phyloP scores from a whole-genome alignment of 345 rosid genomes.

The Iberis pinnata region DNA sequence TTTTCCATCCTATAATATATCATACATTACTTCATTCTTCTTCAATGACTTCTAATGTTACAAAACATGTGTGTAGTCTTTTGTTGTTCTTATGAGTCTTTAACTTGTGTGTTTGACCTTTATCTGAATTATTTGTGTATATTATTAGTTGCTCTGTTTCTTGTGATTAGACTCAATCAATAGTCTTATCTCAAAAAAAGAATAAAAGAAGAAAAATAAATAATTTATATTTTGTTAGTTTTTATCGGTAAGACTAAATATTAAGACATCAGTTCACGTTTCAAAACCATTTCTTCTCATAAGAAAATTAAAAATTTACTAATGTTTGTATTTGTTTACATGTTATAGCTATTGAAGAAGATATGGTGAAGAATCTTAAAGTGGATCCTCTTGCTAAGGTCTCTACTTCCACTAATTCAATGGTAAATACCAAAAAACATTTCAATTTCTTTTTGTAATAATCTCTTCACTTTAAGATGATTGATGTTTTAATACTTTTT shows the following conservation, averaged over 20 bases:
- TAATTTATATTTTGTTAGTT: slow-evolving; percentile 24
- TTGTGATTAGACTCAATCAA: slow-evolving; percentile 16
- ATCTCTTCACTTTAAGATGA: slow-evolving; percentile 6
- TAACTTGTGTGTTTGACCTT: slow-evolving; percentile 21
- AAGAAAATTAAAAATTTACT: neutral
- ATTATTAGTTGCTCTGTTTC: slow-evolving; percentile 18
- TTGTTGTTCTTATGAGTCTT: slow-evolving; percentile 17
- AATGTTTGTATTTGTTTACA: neutral
- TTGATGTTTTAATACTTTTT: slow-evolving; percentile 2
- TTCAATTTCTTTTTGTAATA: slow-evolving; percentile 5
- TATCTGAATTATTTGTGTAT: slow-evolving; percentile 1
- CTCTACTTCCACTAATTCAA: slow-evolving; percentile 26
- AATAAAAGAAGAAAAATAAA: neutral
- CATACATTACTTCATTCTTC: neutral
- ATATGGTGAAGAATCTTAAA: slow-evolving; percentile 36
- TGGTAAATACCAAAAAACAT: slow-evolving; percentile 27
- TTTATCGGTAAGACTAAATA: slow-evolving; percentile 28
- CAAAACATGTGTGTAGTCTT: slow-evolving; percentile 18
- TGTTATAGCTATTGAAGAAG: slow-evolving; percentile 29
- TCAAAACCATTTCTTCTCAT: slow-evolving; percentile 20
- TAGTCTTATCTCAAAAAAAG: slow-evolving; percentile 12
- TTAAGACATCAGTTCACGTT: slow-evolving; percentile 33
- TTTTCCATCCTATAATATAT: neutral
- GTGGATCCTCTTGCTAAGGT: slow-evolving; percentile 31
- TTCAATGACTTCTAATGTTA: slow-evolving; percentile 20